Conservation (phyloP, 345 rosid species). For the Hibiscus mutabilis region DNA sequence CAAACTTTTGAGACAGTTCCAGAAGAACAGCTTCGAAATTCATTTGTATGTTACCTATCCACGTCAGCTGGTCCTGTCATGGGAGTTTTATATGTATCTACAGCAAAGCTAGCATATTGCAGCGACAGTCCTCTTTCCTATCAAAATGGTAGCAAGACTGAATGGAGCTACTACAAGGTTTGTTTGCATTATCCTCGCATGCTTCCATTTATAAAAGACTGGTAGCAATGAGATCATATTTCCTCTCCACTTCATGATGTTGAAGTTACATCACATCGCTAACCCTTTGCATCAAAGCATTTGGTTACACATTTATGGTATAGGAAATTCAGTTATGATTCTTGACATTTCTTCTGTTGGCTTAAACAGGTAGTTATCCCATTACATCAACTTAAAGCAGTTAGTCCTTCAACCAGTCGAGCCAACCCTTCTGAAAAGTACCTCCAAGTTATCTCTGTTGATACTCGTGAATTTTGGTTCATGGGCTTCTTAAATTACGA, state of each 20-base stretch:
- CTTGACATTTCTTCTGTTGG: conserved; percentile 5
- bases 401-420: neutral
- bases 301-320: neutral
- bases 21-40: neutral
- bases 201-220: neutral
- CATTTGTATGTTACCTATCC: neutral
- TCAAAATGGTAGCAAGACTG: neutral
- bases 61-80: neutral
- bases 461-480: neutral
- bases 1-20: neutral
- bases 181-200: neutral
- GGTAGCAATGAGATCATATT: conserved; percentile 1
- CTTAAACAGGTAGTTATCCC: neutral
- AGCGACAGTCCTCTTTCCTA: neutral
- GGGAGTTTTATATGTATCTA: neutral
- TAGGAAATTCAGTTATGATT: neutral
- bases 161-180: neutral
- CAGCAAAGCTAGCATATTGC: neutral
- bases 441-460: neutral
- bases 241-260: neutral
- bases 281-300: neutral
- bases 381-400: neutral
- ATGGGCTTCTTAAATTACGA: neutral
- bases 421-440: neutral
- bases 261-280: neutral